Percentiles rank a stretch among this genome's conserved stretches.
Conservation (phyloP, 2,329 filamentous ascomycete species). For the Pseudocercospora pini-densiflorae region DNA sequence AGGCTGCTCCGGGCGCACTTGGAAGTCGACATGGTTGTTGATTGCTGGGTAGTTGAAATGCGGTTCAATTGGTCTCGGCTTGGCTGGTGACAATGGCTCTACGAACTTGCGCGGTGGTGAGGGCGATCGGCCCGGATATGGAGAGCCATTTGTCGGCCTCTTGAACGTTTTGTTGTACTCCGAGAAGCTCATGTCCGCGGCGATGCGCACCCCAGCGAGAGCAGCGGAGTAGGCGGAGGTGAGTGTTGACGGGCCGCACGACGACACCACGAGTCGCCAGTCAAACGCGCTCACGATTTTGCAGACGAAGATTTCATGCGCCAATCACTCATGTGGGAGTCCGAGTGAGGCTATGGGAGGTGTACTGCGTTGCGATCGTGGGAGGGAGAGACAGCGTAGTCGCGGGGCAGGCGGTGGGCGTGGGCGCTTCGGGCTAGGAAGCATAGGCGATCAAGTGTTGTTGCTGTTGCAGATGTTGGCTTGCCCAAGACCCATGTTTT, state of each 20-base stretch:
- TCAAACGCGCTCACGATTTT: not conserved
- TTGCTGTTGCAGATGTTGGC: not conserved
- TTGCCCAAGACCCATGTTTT: not conserved
- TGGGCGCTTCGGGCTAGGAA: not conserved
- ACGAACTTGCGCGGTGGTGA: conserved; percentile 40
- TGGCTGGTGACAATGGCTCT: conserved; percentile 42
- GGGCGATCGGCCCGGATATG: conserved; percentile 33
- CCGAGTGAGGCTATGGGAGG: not conserved
- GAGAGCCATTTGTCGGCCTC: conserved; percentile 21
- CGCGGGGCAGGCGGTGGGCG: not conserved
- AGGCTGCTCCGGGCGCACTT: conserved; percentile 27
- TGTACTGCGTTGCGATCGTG: not conserved
- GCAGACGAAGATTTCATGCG: conserved; percentile 24
- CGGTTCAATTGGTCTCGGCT: conserved; percentile 37
- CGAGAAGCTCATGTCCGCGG: conserved; percentile 16
- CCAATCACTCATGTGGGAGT: conserved; percentile 35
- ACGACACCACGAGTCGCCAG: not conserved
- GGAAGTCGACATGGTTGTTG: conserved; percentile 32
- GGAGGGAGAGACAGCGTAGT: not conserved
- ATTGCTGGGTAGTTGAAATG: conserved; percentile 41
- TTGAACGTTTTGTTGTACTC: conserved; percentile 38
- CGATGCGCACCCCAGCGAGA: conserved; percentile 11
- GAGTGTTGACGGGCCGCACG: not conserved
- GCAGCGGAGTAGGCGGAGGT: conserved; percentile 14
- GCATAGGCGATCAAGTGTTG: not conserved